Conservation (phyloP, 2,329 filamentous ascomycete species). For the Geosmithia flava region DNA sequence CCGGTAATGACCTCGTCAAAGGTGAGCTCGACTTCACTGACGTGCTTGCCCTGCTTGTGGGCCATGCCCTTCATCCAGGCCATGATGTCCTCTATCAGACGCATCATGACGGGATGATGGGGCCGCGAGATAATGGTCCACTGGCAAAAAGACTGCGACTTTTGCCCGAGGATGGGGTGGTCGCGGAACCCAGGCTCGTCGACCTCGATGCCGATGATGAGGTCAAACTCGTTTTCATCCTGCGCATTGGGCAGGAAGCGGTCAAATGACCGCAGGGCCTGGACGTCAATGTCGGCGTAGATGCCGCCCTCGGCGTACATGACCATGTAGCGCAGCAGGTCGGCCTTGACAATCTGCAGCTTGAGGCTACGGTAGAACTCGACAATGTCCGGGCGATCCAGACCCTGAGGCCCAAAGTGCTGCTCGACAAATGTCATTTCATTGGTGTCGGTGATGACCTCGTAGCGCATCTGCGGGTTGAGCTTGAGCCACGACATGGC, state of each 20-base stretch:
- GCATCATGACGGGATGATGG: conserved; percentile 14
- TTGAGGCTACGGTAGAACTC: conserved; percentile 3
- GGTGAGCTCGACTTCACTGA: conserved; percentile 34
- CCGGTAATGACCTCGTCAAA: conserved; percentile 50
- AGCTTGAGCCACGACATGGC: conserved; percentile 6
- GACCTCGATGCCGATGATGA: conserved; percentile 16
- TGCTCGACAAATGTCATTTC: conserved; percentile 51
- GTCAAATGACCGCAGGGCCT: conserved; percentile 38
- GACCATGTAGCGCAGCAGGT: conserved; percentile 14
- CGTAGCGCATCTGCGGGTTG: conserved; percentile 5
- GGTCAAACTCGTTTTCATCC: conserved; percentile 48
- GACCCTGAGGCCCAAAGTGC: conserved; percentile 50
- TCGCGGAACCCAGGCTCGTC: conserved; percentile 42
- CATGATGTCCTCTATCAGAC: conserved; percentile 13
- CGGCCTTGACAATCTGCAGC: conserved; percentile 15
- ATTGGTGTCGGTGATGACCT: conserved; percentile 9
- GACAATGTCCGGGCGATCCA: conserved; percentile 34
- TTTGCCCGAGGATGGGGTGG: conserved; percentile 35
- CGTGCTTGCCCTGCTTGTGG: conserved; percentile 1
- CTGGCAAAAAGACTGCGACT: conserved; percentile 44
- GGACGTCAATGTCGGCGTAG: conserved; percentile 28
- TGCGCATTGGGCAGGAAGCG: conserved; percentile 23
- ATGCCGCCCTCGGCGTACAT: conserved; percentile 17
- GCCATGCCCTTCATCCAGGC: conserved; percentile 8
- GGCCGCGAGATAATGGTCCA: conserved; percentile 19